Conservation (phyloP, 106 monocot species). For the Platanthera guangdongensis region DNA sequence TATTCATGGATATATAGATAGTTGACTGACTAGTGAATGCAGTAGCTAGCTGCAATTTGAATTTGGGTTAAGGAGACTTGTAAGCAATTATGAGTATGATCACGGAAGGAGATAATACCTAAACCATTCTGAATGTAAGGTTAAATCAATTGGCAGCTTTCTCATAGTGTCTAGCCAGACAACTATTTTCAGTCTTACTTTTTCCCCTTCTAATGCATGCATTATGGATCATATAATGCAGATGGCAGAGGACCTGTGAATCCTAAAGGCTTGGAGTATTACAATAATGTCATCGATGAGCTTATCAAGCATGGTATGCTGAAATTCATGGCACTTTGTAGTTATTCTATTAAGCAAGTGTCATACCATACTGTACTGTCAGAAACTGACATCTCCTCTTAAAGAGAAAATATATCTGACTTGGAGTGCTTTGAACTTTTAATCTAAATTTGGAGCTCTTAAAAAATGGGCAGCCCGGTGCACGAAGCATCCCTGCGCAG, state of each 20-base stretch:
- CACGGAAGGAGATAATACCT: too few relatives aligned
- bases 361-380: not conserved
- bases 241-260: constrained; percentile 12
- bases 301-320: constrained; percentile 2
- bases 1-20: too few relatives aligned
- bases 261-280: constrained; percentile 15
- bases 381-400: not conserved
- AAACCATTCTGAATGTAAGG: too few relatives aligned
- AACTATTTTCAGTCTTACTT: too few relatives aligned
- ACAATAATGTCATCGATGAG: constrained; percentile 12
- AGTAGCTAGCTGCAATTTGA: too few relatives aligned
- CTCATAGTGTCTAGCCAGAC: too few relatives aligned
- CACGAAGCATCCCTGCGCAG: too few relatives aligned
- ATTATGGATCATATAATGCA: not conserved
- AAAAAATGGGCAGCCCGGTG: too few relatives aligned
- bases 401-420: not conserved
- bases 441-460: not conserved
- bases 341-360: not conserved
- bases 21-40: too few relatives aligned
- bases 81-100: too few relatives aligned
- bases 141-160: too few relatives aligned
- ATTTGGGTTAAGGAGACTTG: too few relatives aligned
- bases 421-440: not conserved
- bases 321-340: not conserved
- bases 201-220: not conserved